phyloP scores from a whole-genome alignment of 2,329 filamentous ascomycete species.

The Pseudocercospora musae region DNA sequence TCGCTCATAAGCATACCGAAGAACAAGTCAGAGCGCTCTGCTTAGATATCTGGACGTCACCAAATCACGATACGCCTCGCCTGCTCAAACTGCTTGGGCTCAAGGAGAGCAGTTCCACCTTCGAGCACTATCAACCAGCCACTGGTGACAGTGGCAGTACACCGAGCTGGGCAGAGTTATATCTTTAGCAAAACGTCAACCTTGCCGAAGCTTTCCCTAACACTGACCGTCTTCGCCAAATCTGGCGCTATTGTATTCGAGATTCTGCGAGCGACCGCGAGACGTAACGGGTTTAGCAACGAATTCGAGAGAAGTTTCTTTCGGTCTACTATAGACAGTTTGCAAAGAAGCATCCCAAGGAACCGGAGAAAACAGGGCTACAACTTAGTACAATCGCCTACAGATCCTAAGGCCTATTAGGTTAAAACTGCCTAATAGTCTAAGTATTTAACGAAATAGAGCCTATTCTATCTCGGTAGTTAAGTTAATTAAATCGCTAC shows the following conservation, averaged over 20 bases:
- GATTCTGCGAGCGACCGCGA: neutral
- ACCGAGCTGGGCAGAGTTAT: neutral
- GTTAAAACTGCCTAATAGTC: too few species aligned
- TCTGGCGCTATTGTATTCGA: neutral
- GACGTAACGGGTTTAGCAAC: neutral
- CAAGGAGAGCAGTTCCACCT: too few species aligned
- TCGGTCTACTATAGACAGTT: conserved; percentile 19
- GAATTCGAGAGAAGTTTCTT: conserved; percentile 16
- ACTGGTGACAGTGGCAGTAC: neutral
- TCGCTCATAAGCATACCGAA: conserved; percentile 9
- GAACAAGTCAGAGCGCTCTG: conserved; percentile 3
- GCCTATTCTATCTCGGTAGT: too few species aligned
- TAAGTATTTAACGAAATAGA: too few species aligned
- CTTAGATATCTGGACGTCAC: conserved; percentile 4
- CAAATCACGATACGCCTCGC: neutral
- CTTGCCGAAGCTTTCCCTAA: neutral
- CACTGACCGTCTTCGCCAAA: neutral
- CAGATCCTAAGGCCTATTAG: too few species aligned
- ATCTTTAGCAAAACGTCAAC: neutral
- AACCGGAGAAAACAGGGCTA: neutral
- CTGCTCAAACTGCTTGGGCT: neutral
- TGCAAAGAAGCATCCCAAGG: neutral
- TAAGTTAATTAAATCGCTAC: too few species aligned
- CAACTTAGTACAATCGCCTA: too few species aligned
- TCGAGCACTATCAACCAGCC: neutral